Conservation (phyloP, 2,329 filamentous ascomycete species). For the Fonsecaea pugnacius region DNA sequence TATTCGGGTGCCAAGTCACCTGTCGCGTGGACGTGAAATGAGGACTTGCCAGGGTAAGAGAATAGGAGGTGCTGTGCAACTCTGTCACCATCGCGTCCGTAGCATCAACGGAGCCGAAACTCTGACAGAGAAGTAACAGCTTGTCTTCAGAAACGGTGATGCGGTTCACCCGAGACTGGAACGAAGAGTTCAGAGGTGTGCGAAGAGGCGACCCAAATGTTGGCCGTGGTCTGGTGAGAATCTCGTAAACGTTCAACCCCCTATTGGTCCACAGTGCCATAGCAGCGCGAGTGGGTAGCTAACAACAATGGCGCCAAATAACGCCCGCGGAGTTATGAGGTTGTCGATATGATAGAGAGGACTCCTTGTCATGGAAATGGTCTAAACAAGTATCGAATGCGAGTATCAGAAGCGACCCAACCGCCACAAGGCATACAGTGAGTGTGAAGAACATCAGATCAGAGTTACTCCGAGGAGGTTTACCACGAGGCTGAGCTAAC, state of each 20-base stretch:
- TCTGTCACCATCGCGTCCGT: background rate
- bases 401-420: background rate
- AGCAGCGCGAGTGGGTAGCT: background rate
- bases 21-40: background rate
- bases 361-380: background rate
- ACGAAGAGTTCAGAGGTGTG: background rate
- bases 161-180: background rate
- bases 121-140: background rate
- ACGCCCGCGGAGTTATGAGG: background rate
- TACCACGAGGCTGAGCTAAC: background rate
- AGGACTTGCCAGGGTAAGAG: background rate
- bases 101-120: background rate
- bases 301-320: background rate
- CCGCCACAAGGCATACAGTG: background rate
- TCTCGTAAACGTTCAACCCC: constrained; percentile 2
- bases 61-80: background rate
- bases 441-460: background rate
- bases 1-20: background rate
- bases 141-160: background rate
- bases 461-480: background rate
- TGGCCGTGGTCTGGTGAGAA: background rate
- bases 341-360: background rate
- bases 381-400: background rate
- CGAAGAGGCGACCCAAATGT: background rate
- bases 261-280: background rate